Conservation (phyloP, 2,329 filamentous ascomycete species). For the Coccinonectria pachysandricola region DNA sequence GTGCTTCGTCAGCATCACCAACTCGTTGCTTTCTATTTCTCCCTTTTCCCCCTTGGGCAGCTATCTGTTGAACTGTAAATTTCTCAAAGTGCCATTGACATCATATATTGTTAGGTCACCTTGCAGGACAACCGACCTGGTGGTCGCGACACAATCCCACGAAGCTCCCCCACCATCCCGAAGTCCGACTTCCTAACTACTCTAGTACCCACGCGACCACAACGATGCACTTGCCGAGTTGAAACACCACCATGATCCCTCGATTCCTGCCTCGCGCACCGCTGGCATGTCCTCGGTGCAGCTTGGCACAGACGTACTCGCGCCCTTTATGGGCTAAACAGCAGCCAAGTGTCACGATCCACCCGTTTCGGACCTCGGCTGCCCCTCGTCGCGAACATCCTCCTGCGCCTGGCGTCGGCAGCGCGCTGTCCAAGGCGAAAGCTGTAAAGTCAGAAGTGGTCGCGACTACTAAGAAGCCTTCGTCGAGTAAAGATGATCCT, state of each 20-base stretch:
- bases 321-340: conserved; percentile 22
- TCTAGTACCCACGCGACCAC: conserved; percentile 1
- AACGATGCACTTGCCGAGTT: conserved; percentile 19
- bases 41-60: too few species aligned
- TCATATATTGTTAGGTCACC: too few species aligned
- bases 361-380: conserved; percentile 24
- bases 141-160: conserved; percentile 4
- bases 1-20: too few species aligned
- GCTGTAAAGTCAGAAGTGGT: conserved; percentile 11
- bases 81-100: too few species aligned
- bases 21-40: not conserved
- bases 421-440: conserved; percentile 10
- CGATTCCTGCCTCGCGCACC: conserved; percentile 24
- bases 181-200: conserved; percentile 9
- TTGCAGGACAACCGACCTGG: conserved; percentile 1
- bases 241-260: conserved; percentile 24
- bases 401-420: conserved; percentile 8
- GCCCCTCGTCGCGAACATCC: conserved; percentile 19
- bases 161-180: conserved; percentile 15
- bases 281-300: conserved; percentile 22
- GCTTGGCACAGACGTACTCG: conserved; percentile 14
- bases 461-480: conserved; percentile 10
- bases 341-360: conserved; percentile 14
- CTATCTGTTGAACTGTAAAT: too few species aligned
- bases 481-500: conserved; percentile 19